phyloP scores from a whole-genome alignment of 1,139 yeast species.

The Suhomyces panamericanus region DNA sequence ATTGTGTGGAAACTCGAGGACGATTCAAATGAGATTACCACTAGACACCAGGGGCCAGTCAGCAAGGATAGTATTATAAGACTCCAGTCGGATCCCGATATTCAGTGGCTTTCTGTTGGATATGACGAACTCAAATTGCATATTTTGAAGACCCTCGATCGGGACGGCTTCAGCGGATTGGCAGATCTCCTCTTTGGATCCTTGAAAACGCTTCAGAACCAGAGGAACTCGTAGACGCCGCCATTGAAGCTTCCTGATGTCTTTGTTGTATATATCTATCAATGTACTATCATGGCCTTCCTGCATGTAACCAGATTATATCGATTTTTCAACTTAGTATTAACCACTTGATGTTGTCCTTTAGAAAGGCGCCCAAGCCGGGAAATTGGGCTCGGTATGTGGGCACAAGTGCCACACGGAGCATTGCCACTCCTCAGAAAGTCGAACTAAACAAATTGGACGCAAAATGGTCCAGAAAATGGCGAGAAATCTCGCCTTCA shows the following conservation, averaged over 20 bases:
- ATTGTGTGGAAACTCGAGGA: slow-evolving; percentile 53
- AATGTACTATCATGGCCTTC: background rate
- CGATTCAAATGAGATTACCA: slow-evolving; percentile 23
- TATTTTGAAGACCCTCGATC: slow-evolving; percentile 36
- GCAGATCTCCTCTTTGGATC: slow-evolving; percentile 48
- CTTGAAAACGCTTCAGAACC: slow-evolving; percentile 40
- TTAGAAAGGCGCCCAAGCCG: background rate
- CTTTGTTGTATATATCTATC: too few species aligned
- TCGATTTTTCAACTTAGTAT: background rate
- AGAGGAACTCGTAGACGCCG: slow-evolving; percentile 1
- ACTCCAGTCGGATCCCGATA: slow-evolving; percentile 21
- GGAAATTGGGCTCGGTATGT: background rate
- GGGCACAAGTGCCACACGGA: background rate
- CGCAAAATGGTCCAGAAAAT: slow-evolving; percentile 51
- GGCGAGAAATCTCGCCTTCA: slow-evolving; percentile 45
- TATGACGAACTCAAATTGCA: slow-evolving; percentile 43
- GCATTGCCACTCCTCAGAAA: background rate
- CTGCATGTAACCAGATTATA: background rate
- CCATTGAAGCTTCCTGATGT: too few species aligned
- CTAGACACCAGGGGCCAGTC: slow-evolving; percentile 50
- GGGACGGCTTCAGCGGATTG: slow-evolving; percentile 42
- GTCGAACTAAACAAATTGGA: slow-evolving; percentile 33
- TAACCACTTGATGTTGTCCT: background rate
- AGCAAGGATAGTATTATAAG: slow-evolving; percentile 31
- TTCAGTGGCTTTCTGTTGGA: slow-evolving; percentile 30